Evolutionary conservation across 2,329 filamentous ascomycete genomes (phyloP), one percentile per base, ranked within the genome.

Genomic region (Talaromyces sp.): DNA sequence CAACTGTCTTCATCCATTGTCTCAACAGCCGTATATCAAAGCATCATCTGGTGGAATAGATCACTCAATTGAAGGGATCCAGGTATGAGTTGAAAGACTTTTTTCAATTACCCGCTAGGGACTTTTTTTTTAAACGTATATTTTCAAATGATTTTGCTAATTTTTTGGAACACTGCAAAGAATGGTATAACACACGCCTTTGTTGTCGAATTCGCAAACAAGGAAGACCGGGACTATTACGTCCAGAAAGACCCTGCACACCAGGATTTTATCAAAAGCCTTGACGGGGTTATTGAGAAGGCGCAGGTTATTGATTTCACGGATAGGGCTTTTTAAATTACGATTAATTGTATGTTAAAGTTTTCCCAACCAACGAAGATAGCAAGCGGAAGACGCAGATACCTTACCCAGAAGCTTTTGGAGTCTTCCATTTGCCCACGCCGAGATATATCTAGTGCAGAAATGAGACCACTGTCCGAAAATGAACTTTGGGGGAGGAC

Each of bases 161-260:
- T 30, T 36, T 50, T 50, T 51, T 9, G 40, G 14, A 16, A 18
- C 18, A 16, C 34, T 60, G 30, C 16, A 60, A 61, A 85, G 87
- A 79, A 82, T 56, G 88, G 83, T 0, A 84, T 88, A 57, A 87
- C 87, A 0, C 89, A 92, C 70, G 87, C 81, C 0, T 92, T 92
- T 65, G 82, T 92, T 1, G 81, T 83, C 27, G 84, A 90, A 67
- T 92, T 92, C 62, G 81, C 82, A 9, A 87, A 73, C 27, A 78
- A 78, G 18, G 82, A 85, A 64, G 89, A 92, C 69, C 79, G 88
- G 54, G 82, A 87, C 63, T 91, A 90, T 68, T 92, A 92, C 70
- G 74, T 89, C 6, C 73, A 83, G 57, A 75, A 85, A 33, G 89
- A 92, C 67, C 86, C 87, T 1, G 82, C 75, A 8, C 89, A 92